These are phyloP conservation scores for Lathyrus sativus DNA, from an alignment of 306 rosid species.

Conservation along the genomic window DNA sequence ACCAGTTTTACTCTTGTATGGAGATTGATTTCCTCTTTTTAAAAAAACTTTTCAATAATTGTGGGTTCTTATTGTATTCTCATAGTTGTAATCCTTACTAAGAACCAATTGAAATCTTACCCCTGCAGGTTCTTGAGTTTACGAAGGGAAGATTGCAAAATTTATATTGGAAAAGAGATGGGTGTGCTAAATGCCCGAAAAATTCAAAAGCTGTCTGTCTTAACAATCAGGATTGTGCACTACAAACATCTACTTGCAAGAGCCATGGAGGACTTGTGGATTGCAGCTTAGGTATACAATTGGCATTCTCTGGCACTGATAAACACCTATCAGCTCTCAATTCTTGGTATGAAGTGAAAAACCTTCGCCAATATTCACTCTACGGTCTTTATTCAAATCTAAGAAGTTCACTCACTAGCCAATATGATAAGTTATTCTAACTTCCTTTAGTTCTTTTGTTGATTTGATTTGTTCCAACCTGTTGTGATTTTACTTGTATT, in stretches of 20 bases:
- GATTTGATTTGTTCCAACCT: slow-evolving; percentile 31
- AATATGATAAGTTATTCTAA: slow-evolving; percentile 68
- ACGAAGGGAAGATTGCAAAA: slow-evolving; percentile 85
- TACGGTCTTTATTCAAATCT: slow-evolving; percentile 75
- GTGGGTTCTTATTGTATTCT: slow-evolving; percentile 7
- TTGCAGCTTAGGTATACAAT: slow-evolving; percentile 84
- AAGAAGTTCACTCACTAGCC: slow-evolving; percentile 78
- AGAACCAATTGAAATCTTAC: slow-evolving; percentile 28
- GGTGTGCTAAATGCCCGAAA: slow-evolving; percentile 68
- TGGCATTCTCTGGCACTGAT: slow-evolving; percentile 95
- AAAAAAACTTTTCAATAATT: slow-evolving; percentile 13
- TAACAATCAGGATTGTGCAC: slow-evolving; percentile 78
- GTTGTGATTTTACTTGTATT: slow-evolving; percentile 34
- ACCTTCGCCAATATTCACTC: slow-evolving; percentile 90
- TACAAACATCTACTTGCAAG: slow-evolving; percentile 68
- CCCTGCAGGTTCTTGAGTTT: slow-evolving; percentile 77
- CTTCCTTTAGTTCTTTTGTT: slow-evolving; percentile 33
- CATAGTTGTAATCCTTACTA: neutral
- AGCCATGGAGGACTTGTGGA: slow-evolving; percentile 68
- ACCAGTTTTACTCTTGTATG: slow-evolving; percentile 96
- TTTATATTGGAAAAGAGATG: slow-evolving; percentile 85
- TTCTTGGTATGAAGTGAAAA: slow-evolving; percentile 97
- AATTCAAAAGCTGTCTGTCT: slow-evolving; percentile 70
- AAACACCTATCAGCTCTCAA: slow-evolving; percentile 79
- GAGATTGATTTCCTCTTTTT: neutral